A percentile compares a stretch with the other conserved stretches of the same genome.
Conservation (phyloP, 208 protist species). For the Crithidia acanthocephali region DNA sequence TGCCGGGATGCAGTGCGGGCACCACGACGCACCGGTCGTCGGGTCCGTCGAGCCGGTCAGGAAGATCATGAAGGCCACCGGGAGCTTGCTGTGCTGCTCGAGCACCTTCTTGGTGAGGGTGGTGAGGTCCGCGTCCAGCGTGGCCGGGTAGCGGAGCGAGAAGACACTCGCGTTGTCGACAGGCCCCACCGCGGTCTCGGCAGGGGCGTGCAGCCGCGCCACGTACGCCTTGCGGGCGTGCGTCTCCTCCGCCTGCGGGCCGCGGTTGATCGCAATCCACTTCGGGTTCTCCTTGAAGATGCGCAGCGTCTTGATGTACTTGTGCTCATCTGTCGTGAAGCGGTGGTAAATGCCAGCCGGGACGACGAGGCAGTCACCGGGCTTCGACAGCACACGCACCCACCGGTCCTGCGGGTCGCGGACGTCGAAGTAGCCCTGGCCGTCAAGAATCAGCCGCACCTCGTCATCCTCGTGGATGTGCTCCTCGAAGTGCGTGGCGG, state of each 20-base stretch:
- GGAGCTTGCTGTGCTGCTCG: constrained; percentile 30
- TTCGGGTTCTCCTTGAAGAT: constrained; percentile 82
- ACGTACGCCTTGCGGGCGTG: constrained; percentile 51
- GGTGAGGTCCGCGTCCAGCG: constrained; percentile 41
- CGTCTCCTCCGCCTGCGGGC: constrained; percentile 38
- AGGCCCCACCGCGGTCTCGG: constrained; percentile 30
- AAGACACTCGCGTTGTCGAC: constrained; percentile 30
- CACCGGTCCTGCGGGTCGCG: constrained; percentile 69
- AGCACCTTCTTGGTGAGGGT: constrained; percentile 28
- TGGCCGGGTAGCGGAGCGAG: constrained; percentile 36
- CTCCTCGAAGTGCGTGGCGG: constrained; percentile 69
- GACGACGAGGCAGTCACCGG: constrained; percentile 73
- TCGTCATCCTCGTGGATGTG: constrained; percentile 93
- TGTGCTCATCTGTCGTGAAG: constrained; percentile 67
- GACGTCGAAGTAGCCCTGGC: constrained; percentile 89
- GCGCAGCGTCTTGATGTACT: constrained; percentile 70
- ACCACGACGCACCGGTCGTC: constrained; percentile 74
- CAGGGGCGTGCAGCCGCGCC: constrained; percentile 25
- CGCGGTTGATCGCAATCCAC: constrained; percentile 75
- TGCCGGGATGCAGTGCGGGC: constrained; percentile 68
- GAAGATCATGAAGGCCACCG: constrained; percentile 49
- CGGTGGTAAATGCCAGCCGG: constrained; percentile 90
- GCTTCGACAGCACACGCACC: constrained; percentile 63
- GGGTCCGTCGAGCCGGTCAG: constrained; percentile 56
- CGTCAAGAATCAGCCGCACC: constrained; percentile 75